These are phyloP conservation scores for Penicillium lagena DNA, from an alignment of 495 filamentous ascomycete species.

Conservation along the genomic window DNA sequence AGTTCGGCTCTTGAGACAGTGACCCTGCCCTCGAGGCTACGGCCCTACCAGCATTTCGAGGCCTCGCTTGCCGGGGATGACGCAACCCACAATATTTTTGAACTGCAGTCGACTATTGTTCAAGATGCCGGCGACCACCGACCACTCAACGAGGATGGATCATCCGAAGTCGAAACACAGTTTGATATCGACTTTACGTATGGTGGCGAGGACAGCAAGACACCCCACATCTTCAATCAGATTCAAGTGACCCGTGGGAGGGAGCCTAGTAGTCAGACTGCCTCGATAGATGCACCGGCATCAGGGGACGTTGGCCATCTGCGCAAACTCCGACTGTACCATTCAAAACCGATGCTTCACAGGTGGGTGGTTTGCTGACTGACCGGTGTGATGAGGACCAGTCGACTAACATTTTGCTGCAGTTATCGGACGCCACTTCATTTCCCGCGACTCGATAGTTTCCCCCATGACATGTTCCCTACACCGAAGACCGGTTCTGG, in stretches of 20 bases:
- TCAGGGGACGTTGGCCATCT: conserved; percentile 20
- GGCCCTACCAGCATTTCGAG: conserved; percentile 54
- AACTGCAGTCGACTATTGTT: conserved; percentile 52
- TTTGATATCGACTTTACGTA: conserved; percentile 58
- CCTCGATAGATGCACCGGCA: conserved; percentile 7
- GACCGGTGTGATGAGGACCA: neutral
- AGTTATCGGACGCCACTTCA: conserved; percentile 54
- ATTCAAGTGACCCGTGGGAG: conserved; percentile 38
- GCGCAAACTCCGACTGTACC: conserved; percentile 29
- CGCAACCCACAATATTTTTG: conserved; percentile 74
- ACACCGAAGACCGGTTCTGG: conserved; percentile 27
- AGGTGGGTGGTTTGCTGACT: conserved; percentile 32
- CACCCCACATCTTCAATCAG: conserved; percentile 58
- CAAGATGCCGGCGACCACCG: conserved; percentile 8
- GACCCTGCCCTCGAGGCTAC: conserved; percentile 70
- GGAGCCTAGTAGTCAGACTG: conserved; percentile 32
- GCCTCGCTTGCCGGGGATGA: conserved; percentile 63
- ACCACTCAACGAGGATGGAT: conserved; percentile 9
- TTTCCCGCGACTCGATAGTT: conserved; percentile 79
- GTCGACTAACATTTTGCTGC: neutral
- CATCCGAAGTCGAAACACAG: conserved; percentile 19
- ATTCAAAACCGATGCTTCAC: conserved; percentile 47
- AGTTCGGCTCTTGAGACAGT: conserved; percentile 73
- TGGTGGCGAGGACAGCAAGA: conserved; percentile 28
- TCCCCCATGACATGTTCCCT: conserved; percentile 59